Evolutionary conservation across 805 yeast genomes (phyloP), one percentile per base, ranked within the genome.

Genomic region (Saturnispora halmiae): DNA sequence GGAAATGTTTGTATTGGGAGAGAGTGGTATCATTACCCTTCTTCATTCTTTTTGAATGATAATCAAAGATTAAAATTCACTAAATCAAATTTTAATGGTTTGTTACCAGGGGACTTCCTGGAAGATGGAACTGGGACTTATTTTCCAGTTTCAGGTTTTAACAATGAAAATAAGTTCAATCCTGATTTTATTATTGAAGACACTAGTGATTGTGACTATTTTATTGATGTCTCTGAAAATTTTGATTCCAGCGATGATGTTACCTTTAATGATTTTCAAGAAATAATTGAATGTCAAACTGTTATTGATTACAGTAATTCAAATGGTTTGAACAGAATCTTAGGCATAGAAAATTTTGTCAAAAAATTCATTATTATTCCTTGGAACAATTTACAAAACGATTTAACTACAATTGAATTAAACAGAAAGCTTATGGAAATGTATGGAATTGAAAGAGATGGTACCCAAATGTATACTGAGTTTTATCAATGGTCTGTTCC

Each of bases 11-110:
- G 97, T 60, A 69, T 82, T n/a, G 96, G 96, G 2, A 72, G 95
- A 44, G 96, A 90, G 62, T 88, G 96, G 96, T 86, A 85, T 54
- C 82, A 90, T 54, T 88, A 66, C 60, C 96, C 97, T 8, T 77
- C 83, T 1, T 87, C 96, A 0, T 83, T 87, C 56, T 85, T 88
- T 54, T 63, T 90, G 19, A 79, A 83, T 3, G 70, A 73, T 4
- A 65, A 74, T 43, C 69, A 69, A 51, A 64, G 95, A 48, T 63
- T 86, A 19, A 66, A 66, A 51, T 90, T 85, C 58, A 75, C 83
- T 8, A 64, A 69, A 42, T 78, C 86, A 42, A 92, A 90, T 1
- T 90, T 88, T 60, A 75, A 79, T 56, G 96, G 96, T 0, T 64
- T 88, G 46, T 64, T 90, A 27, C 97, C 97, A 0, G 94, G 94